These are phyloP conservation scores for Leccinellum rugosiceps DNA, from an alignment of 768 basidiomycete species.

Conservation along the genomic window DNA sequence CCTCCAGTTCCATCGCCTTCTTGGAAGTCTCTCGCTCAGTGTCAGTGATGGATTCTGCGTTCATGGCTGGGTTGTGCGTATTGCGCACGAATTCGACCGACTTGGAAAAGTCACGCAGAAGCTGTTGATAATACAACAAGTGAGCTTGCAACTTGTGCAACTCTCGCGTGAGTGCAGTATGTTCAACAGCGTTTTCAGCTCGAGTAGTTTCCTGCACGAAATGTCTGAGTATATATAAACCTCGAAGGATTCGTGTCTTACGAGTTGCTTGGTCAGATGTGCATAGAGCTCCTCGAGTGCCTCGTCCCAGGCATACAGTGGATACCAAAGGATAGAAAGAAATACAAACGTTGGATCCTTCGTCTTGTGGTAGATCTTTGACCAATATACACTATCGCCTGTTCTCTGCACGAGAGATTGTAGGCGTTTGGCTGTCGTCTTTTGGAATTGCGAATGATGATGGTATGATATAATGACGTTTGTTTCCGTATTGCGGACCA, in stretches of 20 bases:
- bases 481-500: conserved; percentile 28
- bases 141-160: conserved; percentile 57
- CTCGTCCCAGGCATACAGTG: conserved; percentile 62
- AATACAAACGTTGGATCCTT: conserved; percentile 34
- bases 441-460: conserved; percentile 21
- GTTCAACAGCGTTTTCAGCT: conserved; percentile 29
- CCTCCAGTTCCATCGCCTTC: conserved; percentile 15
- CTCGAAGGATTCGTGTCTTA: conserved; percentile 15
- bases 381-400: conserved; percentile 37
- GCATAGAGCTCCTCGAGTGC: conserved; percentile 48
- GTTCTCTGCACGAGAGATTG: conserved; percentile 32
- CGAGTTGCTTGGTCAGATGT: conserved; percentile 47
- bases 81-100: conserved; percentile 46
- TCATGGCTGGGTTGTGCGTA: conserved; percentile 49
- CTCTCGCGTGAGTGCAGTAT: conserved; percentile 46
- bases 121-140: conserved; percentile 51
- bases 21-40: conserved; percentile 3
- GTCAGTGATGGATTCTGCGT: conserved; percentile 19
- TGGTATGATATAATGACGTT: conserved; percentile 38
- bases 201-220: conserved; percentile 39
- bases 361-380: conserved; percentile 29
- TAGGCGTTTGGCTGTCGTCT: conserved; percentile 27
- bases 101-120: conserved; percentile 54
- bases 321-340: conserved; percentile 51
- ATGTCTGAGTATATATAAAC: not conserved